A percentile compares a stretch with the other conserved stretches of the same genome.
Evolutionary conservation across 192 early-diverging fungal genomes (phyloP).

Genomic region (Coemansia sp.): DNA sequence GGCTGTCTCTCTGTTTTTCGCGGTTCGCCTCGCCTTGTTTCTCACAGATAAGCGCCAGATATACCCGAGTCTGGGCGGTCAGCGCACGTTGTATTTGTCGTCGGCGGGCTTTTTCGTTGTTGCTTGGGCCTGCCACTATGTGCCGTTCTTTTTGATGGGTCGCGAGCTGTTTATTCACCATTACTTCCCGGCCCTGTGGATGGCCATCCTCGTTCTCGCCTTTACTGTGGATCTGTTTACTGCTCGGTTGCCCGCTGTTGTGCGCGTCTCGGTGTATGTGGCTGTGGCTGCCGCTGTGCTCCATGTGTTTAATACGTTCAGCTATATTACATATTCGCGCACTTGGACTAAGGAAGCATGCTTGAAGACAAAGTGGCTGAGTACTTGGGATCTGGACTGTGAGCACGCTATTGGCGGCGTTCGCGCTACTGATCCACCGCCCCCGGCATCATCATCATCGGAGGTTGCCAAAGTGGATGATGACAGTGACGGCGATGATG

Average conservation of each 20-base stretch:
- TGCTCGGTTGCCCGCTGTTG: constrained; percentile 46
- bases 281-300: constrained; percentile 53
- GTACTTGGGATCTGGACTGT: constrained; percentile 83
- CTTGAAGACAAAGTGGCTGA: constrained; percentile 70
- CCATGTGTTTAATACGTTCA: constrained; percentile 63
- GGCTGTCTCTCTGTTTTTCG: constrained; percentile 58
- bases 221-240: constrained; percentile 73
- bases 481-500: background rate
- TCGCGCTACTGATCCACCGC: constrained; percentile 25
- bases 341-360: constrained; percentile 73
- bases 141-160: constrained; percentile 87
- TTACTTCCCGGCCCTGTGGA: constrained; percentile 92
- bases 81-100: constrained; percentile 54
- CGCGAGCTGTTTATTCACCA: constrained; percentile 93
- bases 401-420: constrained; percentile 51
- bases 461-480: background rate
- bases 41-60: constrained; percentile 62
- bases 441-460: background rate
- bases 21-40: constrained; percentile 49
- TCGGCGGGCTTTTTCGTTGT: constrained; percentile 67
- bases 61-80: constrained; percentile 22
- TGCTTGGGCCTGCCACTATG: constrained; percentile 81
- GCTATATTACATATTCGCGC: constrained; percentile 80
- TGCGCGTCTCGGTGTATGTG: constrained; percentile 50
- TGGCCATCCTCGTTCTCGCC: constrained; percentile 75